These are phyloP conservation scores for Karstenula rhodostoma DNA, from an alignment of 2,329 filamentous ascomycete species.

Conservation along the genomic window DNA sequence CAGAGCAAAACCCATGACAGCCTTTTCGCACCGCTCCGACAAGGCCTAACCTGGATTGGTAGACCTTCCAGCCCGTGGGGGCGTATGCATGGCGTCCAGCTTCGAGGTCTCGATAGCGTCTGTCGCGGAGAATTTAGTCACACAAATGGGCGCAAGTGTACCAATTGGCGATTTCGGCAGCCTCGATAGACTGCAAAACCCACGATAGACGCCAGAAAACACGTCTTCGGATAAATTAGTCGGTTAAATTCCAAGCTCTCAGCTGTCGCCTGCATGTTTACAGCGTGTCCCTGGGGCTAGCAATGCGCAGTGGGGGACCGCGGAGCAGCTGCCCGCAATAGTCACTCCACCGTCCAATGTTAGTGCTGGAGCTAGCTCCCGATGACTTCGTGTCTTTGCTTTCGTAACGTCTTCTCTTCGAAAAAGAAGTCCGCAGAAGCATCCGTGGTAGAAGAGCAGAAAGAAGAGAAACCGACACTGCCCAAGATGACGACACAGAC, in stretches of 20 bases:
- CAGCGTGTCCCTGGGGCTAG: conserved; percentile 27
- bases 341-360: conserved; percentile 32
- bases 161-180: conserved; percentile 33
- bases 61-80: conserved; percentile 9
- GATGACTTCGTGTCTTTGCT: conserved; percentile 31
- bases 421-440: conserved; percentile 21
- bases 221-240: conserved; percentile 44
- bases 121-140: conserved; percentile 23
- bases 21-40: conserved; percentile 18
- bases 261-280: conserved; percentile 31
- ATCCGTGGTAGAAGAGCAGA: conserved; percentile 14
- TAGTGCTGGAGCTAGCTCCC: conserved; percentile 16
- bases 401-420: conserved; percentile 25
- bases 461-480: conserved; percentile 20
- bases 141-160: conserved; percentile 25
- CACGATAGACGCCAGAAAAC: conserved; percentile 28
- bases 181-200: conserved; percentile 24
- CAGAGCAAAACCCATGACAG: conserved; percentile 14
- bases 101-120: conserved; percentile 3
- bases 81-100: conserved; percentile 11
- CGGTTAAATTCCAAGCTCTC: conserved; percentile 40
- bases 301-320: conserved; percentile 31
- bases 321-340: conserved; percentile 24
- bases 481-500: conserved; percentile 40
- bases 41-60: not conserved